Percentiles rank a stretch among this genome's conserved stretches.
Conservation (phyloP, 208 protist genomes). For the Naegleria fowleri region DNA sequence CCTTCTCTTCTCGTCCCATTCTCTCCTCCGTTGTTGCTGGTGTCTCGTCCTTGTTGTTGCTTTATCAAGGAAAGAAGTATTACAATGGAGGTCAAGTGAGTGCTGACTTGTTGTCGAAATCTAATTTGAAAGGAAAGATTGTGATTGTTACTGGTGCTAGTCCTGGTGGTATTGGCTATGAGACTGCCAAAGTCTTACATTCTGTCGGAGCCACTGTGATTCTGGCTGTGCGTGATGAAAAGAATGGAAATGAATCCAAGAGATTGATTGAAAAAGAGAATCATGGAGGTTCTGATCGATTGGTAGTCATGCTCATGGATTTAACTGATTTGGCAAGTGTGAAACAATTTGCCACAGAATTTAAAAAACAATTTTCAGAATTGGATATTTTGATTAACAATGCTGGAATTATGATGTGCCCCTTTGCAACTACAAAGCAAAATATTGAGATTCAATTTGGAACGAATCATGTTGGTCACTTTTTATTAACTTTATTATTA, state of each 20-base stretch:
- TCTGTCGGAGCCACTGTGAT: not conserved
- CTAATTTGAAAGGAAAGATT: not conserved
- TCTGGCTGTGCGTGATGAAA: not conserved
- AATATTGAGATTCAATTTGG: conserved; percentile 20
- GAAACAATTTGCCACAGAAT: not conserved
- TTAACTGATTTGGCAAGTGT: conserved; percentile 18
- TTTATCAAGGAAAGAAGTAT: not conserved
- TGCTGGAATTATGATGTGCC: not conserved
- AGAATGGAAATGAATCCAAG: not conserved
- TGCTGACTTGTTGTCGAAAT: not conserved
- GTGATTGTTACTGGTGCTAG: conserved; percentile 22
- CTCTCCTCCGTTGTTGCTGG: too few relatives aligned
- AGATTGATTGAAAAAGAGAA: not conserved
- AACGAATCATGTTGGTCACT: conserved; percentile 20
- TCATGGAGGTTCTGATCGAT: not conserved
- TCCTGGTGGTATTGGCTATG: conserved; percentile 22
- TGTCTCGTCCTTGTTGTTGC: too few relatives aligned
- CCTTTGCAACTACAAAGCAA: not conserved
- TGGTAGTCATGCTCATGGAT: conserved; percentile 16
- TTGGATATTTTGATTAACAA: conserved; percentile 27
- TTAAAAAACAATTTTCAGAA: not conserved
- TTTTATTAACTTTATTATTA: conserved; percentile 7
- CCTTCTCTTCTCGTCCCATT: too few relatives aligned
- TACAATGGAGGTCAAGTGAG: not conserved
- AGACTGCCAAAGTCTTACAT: not conserved